Conservation (phyloP, 108 stramenopile species). For the Pseudonitzschia multistriata region DNA sequence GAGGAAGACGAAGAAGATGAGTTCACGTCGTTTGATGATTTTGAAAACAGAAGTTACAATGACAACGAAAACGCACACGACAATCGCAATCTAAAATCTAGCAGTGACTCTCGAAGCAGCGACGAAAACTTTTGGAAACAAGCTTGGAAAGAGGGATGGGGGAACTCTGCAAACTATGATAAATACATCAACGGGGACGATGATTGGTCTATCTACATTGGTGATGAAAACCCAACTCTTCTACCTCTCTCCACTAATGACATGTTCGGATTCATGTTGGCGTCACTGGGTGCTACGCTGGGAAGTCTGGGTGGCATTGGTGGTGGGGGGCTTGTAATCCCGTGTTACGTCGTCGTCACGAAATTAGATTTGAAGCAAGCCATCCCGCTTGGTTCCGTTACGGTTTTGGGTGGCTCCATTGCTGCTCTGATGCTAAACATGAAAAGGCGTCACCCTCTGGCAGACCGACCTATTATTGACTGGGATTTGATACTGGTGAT, state of each 20-base stretch:
- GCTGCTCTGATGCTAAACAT: slow-evolving; percentile 84
- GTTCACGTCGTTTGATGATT: slow-evolving; percentile 2
- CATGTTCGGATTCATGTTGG: slow-evolving; percentile 66
- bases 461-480: slow-evolving; percentile 89
- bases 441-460: slow-evolving; percentile 84
- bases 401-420: slow-evolving; percentile 88
- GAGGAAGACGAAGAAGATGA: neutral
- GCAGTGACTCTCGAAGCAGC: slow-evolving; percentile 12
- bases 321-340: slow-evolving; percentile 84
- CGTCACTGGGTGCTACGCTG: slow-evolving; percentile 82
- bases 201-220: slow-evolving; percentile 32
- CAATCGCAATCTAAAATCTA: slow-evolving; percentile 14
- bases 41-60: neutral
- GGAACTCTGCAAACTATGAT: slow-evolving; percentile 19
- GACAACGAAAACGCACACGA: slow-evolving; percentile 3
- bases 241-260: slow-evolving; percentile 60
- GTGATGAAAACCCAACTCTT: slow-evolving; percentile 21
- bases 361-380: slow-evolving; percentile 84
- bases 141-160: slow-evolving; percentile 16
- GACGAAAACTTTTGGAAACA: slow-evolving; percentile 1
- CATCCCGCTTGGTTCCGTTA: slow-evolving; percentile 90
- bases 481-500: slow-evolving; percentile 97
- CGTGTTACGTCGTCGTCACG: slow-evolving; percentile 90
- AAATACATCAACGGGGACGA: slow-evolving; percentile 32
- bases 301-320: slow-evolving; percentile 95